Evolutionary conservation across 345 rosid genomes (phyloP).

Genomic region (Euclidium syriacum): DNA sequence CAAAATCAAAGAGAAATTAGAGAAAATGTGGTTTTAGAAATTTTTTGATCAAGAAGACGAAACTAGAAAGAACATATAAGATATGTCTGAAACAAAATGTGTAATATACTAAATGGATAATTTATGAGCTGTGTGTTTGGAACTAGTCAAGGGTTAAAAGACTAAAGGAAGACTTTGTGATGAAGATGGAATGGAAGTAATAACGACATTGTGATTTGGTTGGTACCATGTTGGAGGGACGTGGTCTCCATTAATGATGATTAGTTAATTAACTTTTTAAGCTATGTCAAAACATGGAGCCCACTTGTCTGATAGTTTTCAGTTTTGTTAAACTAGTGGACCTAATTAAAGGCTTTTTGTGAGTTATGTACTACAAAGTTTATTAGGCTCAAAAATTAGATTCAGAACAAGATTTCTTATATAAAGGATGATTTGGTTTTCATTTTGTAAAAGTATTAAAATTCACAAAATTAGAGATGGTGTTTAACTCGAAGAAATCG

Average conservation of each 20-base stretch:
- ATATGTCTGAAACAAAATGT: conserved; percentile 6
- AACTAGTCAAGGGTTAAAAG: conserved; percentile 14
- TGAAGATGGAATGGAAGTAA: not conserved
- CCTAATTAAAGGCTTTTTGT: not conserved
- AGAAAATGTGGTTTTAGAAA: not conserved
- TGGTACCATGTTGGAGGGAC: conserved; percentile 31
- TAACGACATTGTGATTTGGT: conserved; percentile 17
- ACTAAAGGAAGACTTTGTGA: conserved; percentile 17
- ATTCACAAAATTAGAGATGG: no score
- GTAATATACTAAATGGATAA: conserved; percentile 1
- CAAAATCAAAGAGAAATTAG: not conserved
- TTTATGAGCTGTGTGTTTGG: conserved; percentile 21
- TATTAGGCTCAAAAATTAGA: not conserved
- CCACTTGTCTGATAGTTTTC: not conserved
- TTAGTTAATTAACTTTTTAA: not conserved
- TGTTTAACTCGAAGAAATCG: not conserved
- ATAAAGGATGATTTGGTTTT: no score
- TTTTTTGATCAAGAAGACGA: not conserved
- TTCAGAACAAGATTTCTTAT: not conserved
- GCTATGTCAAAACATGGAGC: conserved; percentile 28
- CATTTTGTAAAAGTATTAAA: no score
- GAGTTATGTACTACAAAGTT: not conserved
- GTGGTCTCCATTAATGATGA: conserved; percentile 31
- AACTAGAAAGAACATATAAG: conserved; percentile 2
- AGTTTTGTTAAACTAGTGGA: not conserved